Evolutionary conservation across 2,329 filamentous ascomycete species (phyloP), one percentile per base, ranked within the genome.

Genomic region (Ophiostoma triangulosporum): DNA sequence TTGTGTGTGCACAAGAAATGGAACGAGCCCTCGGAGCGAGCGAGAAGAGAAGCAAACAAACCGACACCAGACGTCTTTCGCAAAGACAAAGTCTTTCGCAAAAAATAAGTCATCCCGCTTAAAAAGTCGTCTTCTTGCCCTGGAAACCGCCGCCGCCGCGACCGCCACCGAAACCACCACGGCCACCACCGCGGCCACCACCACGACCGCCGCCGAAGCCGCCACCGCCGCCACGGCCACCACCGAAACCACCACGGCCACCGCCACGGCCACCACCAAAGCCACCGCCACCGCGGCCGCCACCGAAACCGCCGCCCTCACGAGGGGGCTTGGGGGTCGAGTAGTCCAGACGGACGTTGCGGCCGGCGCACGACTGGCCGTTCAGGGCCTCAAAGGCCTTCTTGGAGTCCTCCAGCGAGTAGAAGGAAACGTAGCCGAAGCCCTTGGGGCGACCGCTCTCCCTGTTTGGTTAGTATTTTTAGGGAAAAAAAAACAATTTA

Each of bases 361-460:
- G 88, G 54, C 86, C 81, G 59, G 74, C 77, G 62, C 93, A 77
- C 56, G 87, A 81, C 60, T 71, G 66, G 51, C 78, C 77, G 58
- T 81, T 74, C 56, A 76, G 69, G 54, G 75, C 72, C 62, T 84
- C 75, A 62, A 88, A 80, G 24, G 83, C 90, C 62, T 74, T 71
- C 71, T 84, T 86, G 63, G 90, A 88, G 63, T 95, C 89, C 27
- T 95, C 88, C 57, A 93, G 68, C 17, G 84, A 86, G 62, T 73
- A 72, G 75, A 91, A 95, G 65, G 84, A 83, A 59, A 95, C 84
- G 67, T 96, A 96, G 53, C 88, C 90, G 69, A 94, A 95, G 55
- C 90, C 90, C 83, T 95, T 95, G 66, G 84, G 83, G 62, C 82
- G 80, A 60, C 88, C 89, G 58, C 81, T 81, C 57, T 95, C 88